phyloP scores from a whole-genome alignment of 306 rosid species.

The Cyamopsis tetragonoloba region DNA sequence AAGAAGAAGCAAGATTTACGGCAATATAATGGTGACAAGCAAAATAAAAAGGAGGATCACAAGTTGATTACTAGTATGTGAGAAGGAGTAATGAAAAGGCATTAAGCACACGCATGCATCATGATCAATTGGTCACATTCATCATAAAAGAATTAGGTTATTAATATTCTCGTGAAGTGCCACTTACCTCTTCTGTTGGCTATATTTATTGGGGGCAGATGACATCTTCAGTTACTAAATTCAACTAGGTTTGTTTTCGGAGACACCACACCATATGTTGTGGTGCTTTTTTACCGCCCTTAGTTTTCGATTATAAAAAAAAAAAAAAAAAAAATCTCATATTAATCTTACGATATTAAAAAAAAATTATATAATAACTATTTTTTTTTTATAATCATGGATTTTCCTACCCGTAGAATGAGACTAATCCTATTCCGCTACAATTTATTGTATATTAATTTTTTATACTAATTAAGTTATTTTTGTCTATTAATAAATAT shows the following conservation, averaged over 20 bases:
- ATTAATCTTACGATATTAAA: too few relatives aligned
- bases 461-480: too few relatives aligned
- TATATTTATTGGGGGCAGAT: background rate
- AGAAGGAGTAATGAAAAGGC: background rate
- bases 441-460: too few relatives aligned
- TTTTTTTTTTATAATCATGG: too few relatives aligned
- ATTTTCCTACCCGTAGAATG: too few relatives aligned
- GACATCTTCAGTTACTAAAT: background rate
- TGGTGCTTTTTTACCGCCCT: background rate
- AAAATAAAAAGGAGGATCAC: slow-evolving; percentile 4
- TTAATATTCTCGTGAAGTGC: slow-evolving; percentile 14
- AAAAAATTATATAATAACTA: too few relatives aligned
- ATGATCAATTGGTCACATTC: slow-evolving; percentile 9
- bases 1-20: background rate
- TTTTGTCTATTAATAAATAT: too few relatives aligned
- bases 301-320: too few relatives aligned
- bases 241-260: background rate
- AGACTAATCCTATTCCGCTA: too few relatives aligned
- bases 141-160: slow-evolving; percentile 12
- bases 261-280: background rate
- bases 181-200: slow-evolving; percentile 5
- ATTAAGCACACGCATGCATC: slow-evolving; percentile 10
- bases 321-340: too few relatives aligned
- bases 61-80: background rate
- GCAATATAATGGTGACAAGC: slow-evolving; percentile 8